Percentiles rank a stretch among this genome's conserved stretches.
Conservation (phyloP, 306 rosid species). For the Acmispon strigosus region DNA sequence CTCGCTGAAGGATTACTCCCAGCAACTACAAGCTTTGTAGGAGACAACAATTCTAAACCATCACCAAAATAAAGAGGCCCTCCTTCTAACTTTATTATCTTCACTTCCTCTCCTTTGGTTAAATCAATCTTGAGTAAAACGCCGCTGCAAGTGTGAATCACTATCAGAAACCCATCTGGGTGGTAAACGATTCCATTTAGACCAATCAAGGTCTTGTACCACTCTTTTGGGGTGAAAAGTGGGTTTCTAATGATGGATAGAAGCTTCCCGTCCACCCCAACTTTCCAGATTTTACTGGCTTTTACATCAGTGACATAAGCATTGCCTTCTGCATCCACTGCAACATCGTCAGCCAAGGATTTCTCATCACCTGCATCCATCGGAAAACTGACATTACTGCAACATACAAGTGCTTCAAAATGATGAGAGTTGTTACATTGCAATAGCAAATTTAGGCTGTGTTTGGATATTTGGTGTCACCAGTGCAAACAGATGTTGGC, state of each 20-base stretch:
- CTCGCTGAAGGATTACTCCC: constrained; percentile 63
- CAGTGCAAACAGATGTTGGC: too few species aligned
- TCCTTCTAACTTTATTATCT: constrained; percentile 37
- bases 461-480: too few species aligned
- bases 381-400: neutral
- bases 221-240: constrained; percentile 53
- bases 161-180: constrained; percentile 78
- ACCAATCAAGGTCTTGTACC: constrained; percentile 72
- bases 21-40: constrained; percentile 72
- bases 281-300: constrained; percentile 75
- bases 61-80: constrained; percentile 71
- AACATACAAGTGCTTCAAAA: neutral
- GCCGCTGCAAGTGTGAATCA: constrained; percentile 67
- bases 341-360: constrained; percentile 74
- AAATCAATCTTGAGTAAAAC: constrained; percentile 66
- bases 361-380: constrained; percentile 60
- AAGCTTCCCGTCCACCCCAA: constrained; percentile 62
- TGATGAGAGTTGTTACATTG: neutral
- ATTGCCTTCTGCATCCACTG: constrained; percentile 80
- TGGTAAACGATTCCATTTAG: constrained; percentile 89
- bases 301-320: constrained; percentile 71
- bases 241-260: constrained; percentile 55
- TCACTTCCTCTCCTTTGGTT: constrained; percentile 59
- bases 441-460: neutral
- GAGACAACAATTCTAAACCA: constrained; percentile 68